Conservation (phyloP, 148 eudicot genomes). For the Rhododendron henanense region DNA sequence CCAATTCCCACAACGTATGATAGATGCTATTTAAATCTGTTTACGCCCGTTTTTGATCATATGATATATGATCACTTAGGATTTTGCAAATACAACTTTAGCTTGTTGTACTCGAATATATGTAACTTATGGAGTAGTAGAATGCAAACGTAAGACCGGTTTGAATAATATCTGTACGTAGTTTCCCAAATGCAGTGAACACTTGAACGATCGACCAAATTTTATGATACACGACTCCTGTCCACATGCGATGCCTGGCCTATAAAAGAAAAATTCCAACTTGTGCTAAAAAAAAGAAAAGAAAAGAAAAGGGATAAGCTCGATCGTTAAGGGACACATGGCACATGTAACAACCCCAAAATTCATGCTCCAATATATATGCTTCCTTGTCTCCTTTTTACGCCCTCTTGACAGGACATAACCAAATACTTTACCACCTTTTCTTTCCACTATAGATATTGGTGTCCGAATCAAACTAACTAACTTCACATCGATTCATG, state of each 20-base stretch:
- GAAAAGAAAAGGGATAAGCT: background rate
- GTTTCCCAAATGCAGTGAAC: background rate
- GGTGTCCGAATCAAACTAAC: background rate
- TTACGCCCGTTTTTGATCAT: too few species aligned
- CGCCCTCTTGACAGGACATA: background rate
- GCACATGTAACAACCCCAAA: conserved; percentile 11
- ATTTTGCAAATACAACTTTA: too few species aligned
- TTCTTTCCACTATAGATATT: too few species aligned
- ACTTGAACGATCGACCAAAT: conserved; percentile 11
- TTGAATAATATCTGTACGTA: background rate
- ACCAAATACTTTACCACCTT: background rate
- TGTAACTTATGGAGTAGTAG: background rate
- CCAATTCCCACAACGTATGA: too few species aligned
- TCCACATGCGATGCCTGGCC: background rate
- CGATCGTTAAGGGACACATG: background rate
- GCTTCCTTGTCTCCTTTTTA: conserved; percentile 17
- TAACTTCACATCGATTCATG: background rate
- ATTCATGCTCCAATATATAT: background rate
- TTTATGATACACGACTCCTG: background rate
- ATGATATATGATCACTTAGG: background rate
- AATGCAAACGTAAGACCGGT: background rate
- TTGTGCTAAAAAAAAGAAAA: background rate
- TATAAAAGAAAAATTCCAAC: background rate
- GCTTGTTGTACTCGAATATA: background rate
- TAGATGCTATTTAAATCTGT: too few species aligned